Conservation (phyloP, 2,329 filamentous ascomycete species). For the Colletotrichum costaricense region DNA sequence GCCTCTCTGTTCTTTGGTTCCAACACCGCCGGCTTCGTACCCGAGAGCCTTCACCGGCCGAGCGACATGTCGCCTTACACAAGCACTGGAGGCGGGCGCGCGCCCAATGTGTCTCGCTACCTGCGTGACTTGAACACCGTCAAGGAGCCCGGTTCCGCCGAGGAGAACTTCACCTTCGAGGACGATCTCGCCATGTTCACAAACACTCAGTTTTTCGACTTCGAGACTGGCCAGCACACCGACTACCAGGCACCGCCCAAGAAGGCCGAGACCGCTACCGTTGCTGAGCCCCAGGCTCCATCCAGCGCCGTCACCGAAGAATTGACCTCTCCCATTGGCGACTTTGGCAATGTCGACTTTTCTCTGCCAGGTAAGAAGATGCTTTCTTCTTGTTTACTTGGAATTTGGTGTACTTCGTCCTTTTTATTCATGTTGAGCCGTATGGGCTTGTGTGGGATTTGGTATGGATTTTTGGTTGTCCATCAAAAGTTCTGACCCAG, state of each 20-base stretch:
- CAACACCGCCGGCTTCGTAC: not conserved
- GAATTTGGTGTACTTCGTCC: not conserved
- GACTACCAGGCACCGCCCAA: constrained; percentile 64
- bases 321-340: constrained; percentile 52
- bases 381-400: constrained; percentile 36
- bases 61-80: constrained; percentile 72
- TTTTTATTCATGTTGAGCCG: not conserved
- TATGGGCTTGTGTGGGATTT: not conserved
- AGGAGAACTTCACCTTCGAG: constrained; percentile 73
- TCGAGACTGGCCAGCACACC: constrained; percentile 73
- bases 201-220: constrained; percentile 85
- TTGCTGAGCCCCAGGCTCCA: constrained; percentile 41
- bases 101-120: constrained; percentile 90
- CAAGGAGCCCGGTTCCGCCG: constrained; percentile 65
- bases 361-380: constrained; percentile 55
- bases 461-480: not conserved
- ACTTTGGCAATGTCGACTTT: constrained; percentile 62
- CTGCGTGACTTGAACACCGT: constrained; percentile 86
- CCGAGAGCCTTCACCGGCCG: constrained; percentile 22
- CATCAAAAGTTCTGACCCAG: not conserved
- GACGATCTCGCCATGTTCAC: constrained; percentile 83
- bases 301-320: constrained; percentile 40
- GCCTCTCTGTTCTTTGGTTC: not conserved
- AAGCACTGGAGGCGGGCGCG: constrained; percentile 73
- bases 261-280: constrained; percentile 51